phyloP scores from a whole-genome alignment of 2,329 filamentous ascomycete genomes.

The Chalaropsis thielavioides region DNA sequence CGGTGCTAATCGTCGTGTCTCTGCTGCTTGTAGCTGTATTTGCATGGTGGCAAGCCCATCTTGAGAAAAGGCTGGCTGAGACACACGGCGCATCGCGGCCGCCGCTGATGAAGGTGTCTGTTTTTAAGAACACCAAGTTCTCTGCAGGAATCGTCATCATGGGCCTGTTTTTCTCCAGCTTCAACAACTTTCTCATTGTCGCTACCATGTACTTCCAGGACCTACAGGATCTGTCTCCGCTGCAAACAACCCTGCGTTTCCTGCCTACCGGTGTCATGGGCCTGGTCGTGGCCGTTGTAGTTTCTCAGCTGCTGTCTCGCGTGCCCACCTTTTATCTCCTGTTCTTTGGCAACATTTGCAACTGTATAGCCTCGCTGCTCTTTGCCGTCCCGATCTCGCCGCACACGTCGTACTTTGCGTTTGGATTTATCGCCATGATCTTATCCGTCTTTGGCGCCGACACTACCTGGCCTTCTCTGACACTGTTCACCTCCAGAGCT shows the following conservation, averaged over 20 bases:
- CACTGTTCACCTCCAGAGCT: slow-evolving; percentile 49
- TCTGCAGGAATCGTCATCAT: slow-evolving; percentile 50
- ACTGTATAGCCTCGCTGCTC: slow-evolving; percentile 42
- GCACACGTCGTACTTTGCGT: slow-evolving; percentile 51
- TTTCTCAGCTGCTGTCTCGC: slow-evolving; percentile 41
- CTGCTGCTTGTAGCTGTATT: slow-evolving; percentile 42
- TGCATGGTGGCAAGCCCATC: slow-evolving; percentile 45
- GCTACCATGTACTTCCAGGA: slow-evolving; percentile 59
- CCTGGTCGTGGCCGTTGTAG: slow-evolving; percentile 39
- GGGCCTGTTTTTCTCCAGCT: slow-evolving; percentile 50
- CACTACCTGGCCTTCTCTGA: slow-evolving; percentile 50
- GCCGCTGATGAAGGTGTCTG: slow-evolving; percentile 42
- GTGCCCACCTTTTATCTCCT: slow-evolving; percentile 45
- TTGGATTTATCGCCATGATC: slow-evolving; percentile 50
- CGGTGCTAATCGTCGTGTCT: slow-evolving; percentile 43
- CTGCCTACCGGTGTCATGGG: slow-evolving; percentile 50
- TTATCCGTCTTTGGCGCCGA: slow-evolving; percentile 52
- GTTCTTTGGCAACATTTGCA: slow-evolving; percentile 40
- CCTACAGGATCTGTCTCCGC: slow-evolving; percentile 43
- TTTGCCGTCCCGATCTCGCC: slow-evolving; percentile 50
- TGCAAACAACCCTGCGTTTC: slow-evolving; percentile 56
- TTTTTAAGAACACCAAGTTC: slow-evolving; percentile 46
- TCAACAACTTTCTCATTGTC: slow-evolving; percentile 54
- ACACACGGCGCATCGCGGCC: slow-evolving; percentile 20
- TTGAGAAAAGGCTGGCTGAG: slow-evolving; percentile 33